These are phyloP conservation scores for Lactarius evosmus DNA, from an alignment of 768 basidiomycete genomes.

Conservation along the genomic window DNA sequence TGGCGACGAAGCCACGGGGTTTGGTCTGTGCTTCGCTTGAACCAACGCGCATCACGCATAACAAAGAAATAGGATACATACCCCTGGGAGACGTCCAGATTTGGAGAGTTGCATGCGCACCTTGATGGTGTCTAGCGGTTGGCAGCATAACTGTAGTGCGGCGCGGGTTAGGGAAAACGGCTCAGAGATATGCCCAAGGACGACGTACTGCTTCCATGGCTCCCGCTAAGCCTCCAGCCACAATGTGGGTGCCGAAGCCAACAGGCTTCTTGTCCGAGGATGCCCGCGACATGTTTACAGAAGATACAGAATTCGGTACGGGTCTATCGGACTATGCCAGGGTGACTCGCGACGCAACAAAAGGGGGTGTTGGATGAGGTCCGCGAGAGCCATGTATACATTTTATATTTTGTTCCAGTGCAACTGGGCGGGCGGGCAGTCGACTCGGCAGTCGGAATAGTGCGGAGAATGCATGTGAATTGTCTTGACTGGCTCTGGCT, in stretches of 20 bases:
- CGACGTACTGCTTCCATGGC: constrained; percentile 82
- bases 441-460: not conserved
- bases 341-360: not conserved
- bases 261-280: constrained; percentile 66
- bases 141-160: constrained; percentile 63
- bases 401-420: not conserved
- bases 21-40: constrained; percentile 61
- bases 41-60: not conserved
- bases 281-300: constrained; percentile 14
- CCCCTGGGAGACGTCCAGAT: constrained; percentile 76
- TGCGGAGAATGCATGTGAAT: constrained; percentile 10
- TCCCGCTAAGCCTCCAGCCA: constrained; percentile 92
- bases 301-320: not conserved
- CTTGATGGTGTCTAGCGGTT: constrained; percentile 98
- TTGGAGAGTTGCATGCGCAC: constrained; percentile 98
- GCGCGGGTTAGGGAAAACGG: not conserved
- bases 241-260: constrained; percentile 84
- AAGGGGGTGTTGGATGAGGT: not conserved
- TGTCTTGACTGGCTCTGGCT: not conserved
- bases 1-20: constrained; percentile 87
- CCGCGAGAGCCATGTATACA: not conserved
- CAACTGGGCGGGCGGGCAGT: constrained; percentile 1
- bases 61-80: constrained; percentile 44
- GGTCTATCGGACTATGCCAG: not conserved
- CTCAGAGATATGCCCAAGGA: not conserved